Percentiles rank a stretch among this genome's conserved stretches.
Evolutionary conservation across 2,329 filamentous ascomycete genomes (phyloP).

Genomic region (Pseudogymnoascus sp.): DNA sequence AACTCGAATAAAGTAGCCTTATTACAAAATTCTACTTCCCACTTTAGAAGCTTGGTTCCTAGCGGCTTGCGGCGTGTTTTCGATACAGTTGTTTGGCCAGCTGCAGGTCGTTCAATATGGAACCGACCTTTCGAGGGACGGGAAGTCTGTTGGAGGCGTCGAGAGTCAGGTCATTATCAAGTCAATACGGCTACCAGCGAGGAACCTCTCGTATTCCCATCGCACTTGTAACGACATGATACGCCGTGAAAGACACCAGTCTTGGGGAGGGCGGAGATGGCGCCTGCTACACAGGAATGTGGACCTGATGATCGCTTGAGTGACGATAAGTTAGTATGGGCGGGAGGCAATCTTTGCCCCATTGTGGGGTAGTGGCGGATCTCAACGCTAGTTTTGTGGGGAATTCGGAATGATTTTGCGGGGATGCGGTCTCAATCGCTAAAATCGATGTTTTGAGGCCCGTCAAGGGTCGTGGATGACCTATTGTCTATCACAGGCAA

Average conservation of each 20-base stretch:
- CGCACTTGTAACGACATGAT: constrained; percentile 1
- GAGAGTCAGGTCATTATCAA: background rate
- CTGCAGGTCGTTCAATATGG: background rate
- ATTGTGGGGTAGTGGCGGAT: constrained; percentile 2
- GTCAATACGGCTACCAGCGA: background rate
- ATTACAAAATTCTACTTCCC: background rate
- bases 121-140: background rate
- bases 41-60: background rate
- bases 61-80: background rate
- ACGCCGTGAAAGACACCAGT: background rate
- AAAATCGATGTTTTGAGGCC: background rate
- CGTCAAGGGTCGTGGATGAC: background rate
- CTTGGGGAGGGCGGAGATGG: background rate
- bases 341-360: background rate
- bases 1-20: background rate
- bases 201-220: background rate
- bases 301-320: background rate
- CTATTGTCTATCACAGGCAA: background rate
- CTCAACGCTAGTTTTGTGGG: background rate
- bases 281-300: background rate
- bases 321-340: background rate
- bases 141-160: background rate
- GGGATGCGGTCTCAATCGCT: background rate
- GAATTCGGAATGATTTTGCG: background rate
- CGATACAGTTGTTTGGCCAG: background rate